These are phyloP conservation scores for Lepidium aucheri DNA, from an alignment of 345 rosid species.

Conservation along the genomic window DNA sequence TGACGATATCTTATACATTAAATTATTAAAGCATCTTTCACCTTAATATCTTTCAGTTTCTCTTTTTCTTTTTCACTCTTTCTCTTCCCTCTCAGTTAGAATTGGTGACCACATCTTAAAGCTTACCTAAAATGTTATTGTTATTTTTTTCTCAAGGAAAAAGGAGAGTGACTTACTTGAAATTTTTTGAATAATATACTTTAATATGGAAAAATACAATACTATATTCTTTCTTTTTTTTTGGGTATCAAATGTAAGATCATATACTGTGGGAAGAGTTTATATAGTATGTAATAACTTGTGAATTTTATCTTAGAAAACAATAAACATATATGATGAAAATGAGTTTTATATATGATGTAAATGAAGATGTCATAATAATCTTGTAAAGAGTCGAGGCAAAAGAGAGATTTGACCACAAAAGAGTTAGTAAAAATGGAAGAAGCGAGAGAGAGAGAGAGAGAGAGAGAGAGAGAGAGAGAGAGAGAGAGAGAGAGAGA, in stretches of 20 bases:
- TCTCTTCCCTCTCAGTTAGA: not conserved
- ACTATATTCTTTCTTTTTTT: not conserved
- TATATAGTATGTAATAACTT: not conserved
- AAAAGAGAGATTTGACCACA: slow-evolving; percentile 5
- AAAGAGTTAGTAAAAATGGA: slow-evolving; percentile 1
- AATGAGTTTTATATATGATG: not conserved
- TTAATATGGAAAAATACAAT: not conserved
- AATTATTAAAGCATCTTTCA: slow-evolving; percentile 9
- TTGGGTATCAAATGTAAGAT: too few species aligned
- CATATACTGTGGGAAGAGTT: too few species aligned
- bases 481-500: not conserved
- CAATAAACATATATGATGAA: not conserved
- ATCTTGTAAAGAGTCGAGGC: slow-evolving; percentile 11
- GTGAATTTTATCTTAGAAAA: not conserved
- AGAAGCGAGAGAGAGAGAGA: not conserved
- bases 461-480: not conserved
- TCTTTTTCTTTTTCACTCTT: not conserved
- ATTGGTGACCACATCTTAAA: slow-evolving; percentile 15
- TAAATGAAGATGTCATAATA: not conserved
- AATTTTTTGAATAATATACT: slow-evolving; percentile 1
- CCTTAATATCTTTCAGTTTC: not conserved
- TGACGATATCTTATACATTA: not conserved
- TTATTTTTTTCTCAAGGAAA: not conserved
- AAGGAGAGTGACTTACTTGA: not conserved
- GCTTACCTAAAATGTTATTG: slow-evolving; percentile 3